Base-by-base conservation (phyloP, 2,329 filamentous ascomycete genomes). In the Alternaria gansuensis region DNA sequence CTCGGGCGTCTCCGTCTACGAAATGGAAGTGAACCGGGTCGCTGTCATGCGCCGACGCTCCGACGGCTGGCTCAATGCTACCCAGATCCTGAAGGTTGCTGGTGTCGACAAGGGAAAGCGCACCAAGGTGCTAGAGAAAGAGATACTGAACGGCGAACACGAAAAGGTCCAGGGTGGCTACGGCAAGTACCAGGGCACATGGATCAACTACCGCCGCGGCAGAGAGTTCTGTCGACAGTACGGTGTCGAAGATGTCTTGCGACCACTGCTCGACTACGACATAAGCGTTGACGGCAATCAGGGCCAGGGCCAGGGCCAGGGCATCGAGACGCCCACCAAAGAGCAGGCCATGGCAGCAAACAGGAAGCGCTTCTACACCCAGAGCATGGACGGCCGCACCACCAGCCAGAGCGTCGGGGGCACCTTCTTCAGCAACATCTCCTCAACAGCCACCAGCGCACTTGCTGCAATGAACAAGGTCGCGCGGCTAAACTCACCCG, bases 111-210 rank as follows among this genome's bases (percentile, higher is more conserved):
- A 99, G 81, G 95, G 94, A 60, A 96, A 97, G 80, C 90, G 95
- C 68, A 98, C 95, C 58, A 98, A 98, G 79, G 96, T 98, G 7
- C 84, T 99, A 51, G 95, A 99, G 77, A 98, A 98, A 79, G 95
- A 99, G 78, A 97, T 99, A 59, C 87, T 96, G 64, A 95, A 91
- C 0, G 95, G 95, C 72, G 92, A 97, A 74, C 94, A 99, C 78
- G 95, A 99, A 78, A 99, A 99, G 79, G 94, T 99, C 3, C 95
- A 99, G 77, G 95, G 95, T 33, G 95, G 95, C 5, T 99, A 99
- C 73, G 95, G 95, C 65, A 98, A 98, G 82, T 99, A 99, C 73
- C 95, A 99, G 81, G 95, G 95, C 54, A 99, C 95, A 2, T 99
- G 95, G 95, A 96, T 99, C 73, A 92, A 90, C 73, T 98, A 96